Evolutionary conservation across 108 stramenopile species (phyloP), one percentile per base, ranked within the genome.

Genomic region (Nannochloropsis salina): DNA sequence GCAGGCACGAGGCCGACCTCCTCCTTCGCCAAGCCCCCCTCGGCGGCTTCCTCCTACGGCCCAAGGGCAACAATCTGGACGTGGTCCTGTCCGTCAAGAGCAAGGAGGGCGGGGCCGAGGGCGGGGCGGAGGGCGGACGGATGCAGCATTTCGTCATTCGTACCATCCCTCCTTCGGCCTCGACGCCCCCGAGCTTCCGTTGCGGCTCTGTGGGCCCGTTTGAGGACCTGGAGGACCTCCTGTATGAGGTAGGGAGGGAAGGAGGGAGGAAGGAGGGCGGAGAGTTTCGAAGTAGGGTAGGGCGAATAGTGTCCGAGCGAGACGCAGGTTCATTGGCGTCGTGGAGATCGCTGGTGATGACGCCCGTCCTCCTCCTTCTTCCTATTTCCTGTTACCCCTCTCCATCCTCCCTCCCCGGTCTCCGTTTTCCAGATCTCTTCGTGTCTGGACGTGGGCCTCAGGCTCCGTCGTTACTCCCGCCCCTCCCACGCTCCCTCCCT

Each of bases 61-160:
- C 47, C 47, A 51, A 51, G 47, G 47, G 47, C 47, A 51, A 51
- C 47, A 51, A 51, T 51, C 47, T 51, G 9, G 47, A 51, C 47
- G 10, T 51, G 10, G 47, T 51, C 47, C 47, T 51, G 10, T 11
- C 47, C 47, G 47, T 51, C 47, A 51, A 51, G 47, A 51, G 10
- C 47, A 51, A 12, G 10, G 47, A 51, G 10, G 47, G 47, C 9
- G 47, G 47, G 47, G 47, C 10, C 10, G 47, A 51, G 47, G 12
- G 47, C 9, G 47, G 47, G 47, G 47, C 10, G 12, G 47, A 51
- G 47, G 47, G 47, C 9, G 47, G 47, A 12, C 47, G 47, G 47
- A 9, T 51, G 47, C 47, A 51, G 47, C 47, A 51, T 51, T 51
- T 51, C 12, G 47, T 51, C 9, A 12, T 51, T 9, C 47, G 47